These are phyloP conservation scores for Macrolepiota albuminosa DNA, from an alignment of 768 basidiomycete genomes.

Conservation along the genomic window DNA sequence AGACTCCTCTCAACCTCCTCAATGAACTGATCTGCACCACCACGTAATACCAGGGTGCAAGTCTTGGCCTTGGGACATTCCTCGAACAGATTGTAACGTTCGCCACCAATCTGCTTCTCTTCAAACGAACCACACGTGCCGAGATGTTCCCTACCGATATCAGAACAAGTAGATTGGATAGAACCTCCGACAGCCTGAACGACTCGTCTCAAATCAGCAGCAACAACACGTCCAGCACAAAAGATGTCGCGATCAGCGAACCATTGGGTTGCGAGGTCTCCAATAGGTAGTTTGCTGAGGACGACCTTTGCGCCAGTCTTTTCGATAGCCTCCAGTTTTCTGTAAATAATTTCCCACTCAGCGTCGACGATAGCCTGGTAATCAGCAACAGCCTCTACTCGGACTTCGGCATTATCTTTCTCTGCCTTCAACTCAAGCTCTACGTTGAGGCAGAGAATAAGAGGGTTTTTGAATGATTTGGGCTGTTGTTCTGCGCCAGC, in stretches of 20 bases:
- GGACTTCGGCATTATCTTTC: slow-evolving; percentile 98
- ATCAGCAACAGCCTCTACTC: slow-evolving; percentile 94
- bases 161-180: slow-evolving; percentile 92
- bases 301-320: slow-evolving; percentile 97
- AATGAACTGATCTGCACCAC: slow-evolving; percentile 98
- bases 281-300: slow-evolving; percentile 95
- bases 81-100: slow-evolving; percentile 94
- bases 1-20: slow-evolving; percentile 96
- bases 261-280: slow-evolving; percentile 98
- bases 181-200: slow-evolving; percentile 95
- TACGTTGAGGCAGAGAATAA: slow-evolving; percentile 92
- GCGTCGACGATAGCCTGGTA: slow-evolving; percentile 99
- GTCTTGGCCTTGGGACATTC: slow-evolving; percentile 92
- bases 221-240: slow-evolving; percentile 93
- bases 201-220: slow-evolving; percentile 87
- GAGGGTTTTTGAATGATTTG: slow-evolving; percentile 83
- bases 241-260: slow-evolving; percentile 99
- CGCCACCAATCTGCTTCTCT: slow-evolving; percentile 94
- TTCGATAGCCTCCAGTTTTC: slow-evolving; percentile 93
- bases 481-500: slow-evolving; percentile 99
- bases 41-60: slow-evolving; percentile 89
- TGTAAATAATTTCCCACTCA: slow-evolving; percentile 99
- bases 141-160: slow-evolving; percentile 85
- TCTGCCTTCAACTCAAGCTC: slow-evolving; percentile 99
- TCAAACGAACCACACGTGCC: slow-evolving; percentile 93